Base-by-base conservation (phyloP, 78 protist genomes). In the Dictyostelium intermedium region DNA sequence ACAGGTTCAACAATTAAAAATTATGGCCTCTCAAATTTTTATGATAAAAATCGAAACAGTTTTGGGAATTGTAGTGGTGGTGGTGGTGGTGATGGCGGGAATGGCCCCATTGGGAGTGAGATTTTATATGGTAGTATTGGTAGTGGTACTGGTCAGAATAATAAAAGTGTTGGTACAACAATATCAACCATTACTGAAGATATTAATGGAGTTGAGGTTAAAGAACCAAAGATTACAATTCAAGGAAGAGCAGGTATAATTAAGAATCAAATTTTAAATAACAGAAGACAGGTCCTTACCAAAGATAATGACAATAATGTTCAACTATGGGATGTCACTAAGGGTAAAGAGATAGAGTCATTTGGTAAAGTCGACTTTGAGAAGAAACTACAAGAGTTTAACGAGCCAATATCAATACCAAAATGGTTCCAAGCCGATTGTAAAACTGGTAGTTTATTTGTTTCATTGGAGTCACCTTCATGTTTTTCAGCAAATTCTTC, bases 331-430 rank as follows among this genome's bases (percentile, higher is more conserved):
- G 94, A 89, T 89, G 35, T 89, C 5, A 89, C 94, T 11, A 60
- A 20, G 18, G 94, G 94, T 70, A 63, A 69, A 35, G 63, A 45
- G 27, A 45, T 89, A 2, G 63, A 80, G 16, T 20, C 53, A 8
- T 89, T n/a, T 89, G 94, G 94, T n/a, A 56, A 56, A 27, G 94
- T 89, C 2, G 94, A 89, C 43, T 80, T 89, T 69, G 94, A 89
- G 35, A 78, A 89, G 50, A 61, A 63, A 20, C 2, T 69, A 2
- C 47, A 80, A 30, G 94, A 89, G 14, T 14, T 81, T 4, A 53
- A 80, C 11, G 82, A 78, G 25, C 73, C 47, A 8, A 41, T 89
- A 13, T 39, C 60, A 27, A 78, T 89, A 13, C 94, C 94, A 25
- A 89, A 89, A 60, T 89, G 94, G 94, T 43, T 80, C 32, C 25